phyloP scores from a whole-genome alignment of 2,329 filamentous ascomycete species.

The Phyllachora maydis region DNA sequence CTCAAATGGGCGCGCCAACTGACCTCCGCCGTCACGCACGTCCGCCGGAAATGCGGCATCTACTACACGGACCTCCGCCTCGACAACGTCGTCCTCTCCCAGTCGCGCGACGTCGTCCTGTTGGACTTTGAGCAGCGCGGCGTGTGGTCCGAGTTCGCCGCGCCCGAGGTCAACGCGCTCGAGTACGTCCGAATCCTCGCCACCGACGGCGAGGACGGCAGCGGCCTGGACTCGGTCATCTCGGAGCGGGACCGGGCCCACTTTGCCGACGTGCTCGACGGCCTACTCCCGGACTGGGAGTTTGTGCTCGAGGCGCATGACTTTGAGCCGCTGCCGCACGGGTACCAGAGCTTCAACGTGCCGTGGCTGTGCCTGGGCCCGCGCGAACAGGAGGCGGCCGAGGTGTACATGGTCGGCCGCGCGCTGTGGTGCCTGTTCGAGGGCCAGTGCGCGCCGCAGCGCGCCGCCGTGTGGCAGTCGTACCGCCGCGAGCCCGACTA shows the following conservation, averaged over 20 bases:
- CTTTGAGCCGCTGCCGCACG: constrained; percentile 11
- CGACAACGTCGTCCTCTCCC: constrained; percentile 35
- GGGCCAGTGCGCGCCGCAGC: constrained; percentile 34
- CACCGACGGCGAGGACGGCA: constrained; percentile 19
- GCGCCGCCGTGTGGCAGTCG: constrained; percentile 35
- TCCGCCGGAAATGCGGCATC: constrained; percentile 19
- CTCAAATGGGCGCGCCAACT: constrained; percentile 32
- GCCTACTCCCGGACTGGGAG: constrained; percentile 25
- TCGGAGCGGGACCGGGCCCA: constrained; percentile 14
- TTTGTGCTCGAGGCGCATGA: constrained; percentile 17
- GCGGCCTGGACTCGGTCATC: constrained; percentile 12
- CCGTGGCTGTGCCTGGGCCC: constrained; percentile 31
- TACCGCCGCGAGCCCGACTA: constrained; percentile 32
- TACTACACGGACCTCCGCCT: constrained; percentile 39
- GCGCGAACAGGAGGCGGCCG: constrained; percentile 31
- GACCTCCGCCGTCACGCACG: constrained; percentile 26
- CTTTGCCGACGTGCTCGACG: constrained; percentile 19
- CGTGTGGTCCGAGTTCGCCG: constrained; percentile 39
- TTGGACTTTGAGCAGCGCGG: constrained; percentile 43
- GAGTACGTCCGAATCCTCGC: constrained; percentile 35
- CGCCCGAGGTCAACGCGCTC: constrained; percentile 37
- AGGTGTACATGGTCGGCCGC: constrained; percentile 41
- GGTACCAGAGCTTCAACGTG: constrained; percentile 24
- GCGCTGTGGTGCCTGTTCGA: constrained; percentile 43
- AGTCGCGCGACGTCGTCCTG: constrained; percentile 25